Percentiles rank a stretch among this genome's conserved stretches.
These are phyloP conservation scores for Collybia nuda DNA, from an alignment of 768 basidiomycete species.

Conservation along the genomic window DNA sequence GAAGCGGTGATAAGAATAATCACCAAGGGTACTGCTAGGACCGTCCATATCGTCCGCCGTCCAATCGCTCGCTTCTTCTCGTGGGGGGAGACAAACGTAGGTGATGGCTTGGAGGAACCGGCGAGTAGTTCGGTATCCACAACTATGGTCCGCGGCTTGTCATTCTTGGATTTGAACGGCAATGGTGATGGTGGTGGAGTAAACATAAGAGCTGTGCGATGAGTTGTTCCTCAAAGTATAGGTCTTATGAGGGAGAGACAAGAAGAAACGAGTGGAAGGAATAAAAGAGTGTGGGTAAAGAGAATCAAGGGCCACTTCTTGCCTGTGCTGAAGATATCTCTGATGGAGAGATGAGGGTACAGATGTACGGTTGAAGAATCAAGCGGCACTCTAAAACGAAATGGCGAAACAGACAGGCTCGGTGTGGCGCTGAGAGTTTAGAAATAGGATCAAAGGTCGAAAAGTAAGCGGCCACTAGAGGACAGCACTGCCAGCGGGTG, in stretches of 20 bases:
- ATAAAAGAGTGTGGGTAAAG: neutral
- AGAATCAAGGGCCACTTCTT: neutral
- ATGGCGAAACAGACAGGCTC: neutral
- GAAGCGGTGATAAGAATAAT: conserved; percentile 55
- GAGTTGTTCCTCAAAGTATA: neutral
- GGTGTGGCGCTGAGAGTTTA: neutral
- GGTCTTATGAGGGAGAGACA: neutral
- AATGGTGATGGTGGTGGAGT: conserved; percentile 22
- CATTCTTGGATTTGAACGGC: neutral
- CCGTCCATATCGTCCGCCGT: conserved; percentile 47
- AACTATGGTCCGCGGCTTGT: neutral
- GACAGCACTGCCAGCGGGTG: no score
- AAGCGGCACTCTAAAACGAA: neutral
- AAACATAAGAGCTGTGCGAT: conserved; percentile 47
- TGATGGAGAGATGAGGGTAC: neutral
- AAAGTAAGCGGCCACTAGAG: no score
- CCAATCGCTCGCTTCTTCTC: conserved; percentile 41
- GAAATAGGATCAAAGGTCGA: neutral
- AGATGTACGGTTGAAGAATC: neutral
- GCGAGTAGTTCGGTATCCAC: neutral
- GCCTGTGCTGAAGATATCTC: neutral
- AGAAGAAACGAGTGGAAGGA: neutral
- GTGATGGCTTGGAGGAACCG: neutral
- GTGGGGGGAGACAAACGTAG: neutral
- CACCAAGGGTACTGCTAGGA: conserved; percentile 54